phyloP scores from a whole-genome alignment of 139 green algal genomes.

The Chlorella sp. region DNA sequence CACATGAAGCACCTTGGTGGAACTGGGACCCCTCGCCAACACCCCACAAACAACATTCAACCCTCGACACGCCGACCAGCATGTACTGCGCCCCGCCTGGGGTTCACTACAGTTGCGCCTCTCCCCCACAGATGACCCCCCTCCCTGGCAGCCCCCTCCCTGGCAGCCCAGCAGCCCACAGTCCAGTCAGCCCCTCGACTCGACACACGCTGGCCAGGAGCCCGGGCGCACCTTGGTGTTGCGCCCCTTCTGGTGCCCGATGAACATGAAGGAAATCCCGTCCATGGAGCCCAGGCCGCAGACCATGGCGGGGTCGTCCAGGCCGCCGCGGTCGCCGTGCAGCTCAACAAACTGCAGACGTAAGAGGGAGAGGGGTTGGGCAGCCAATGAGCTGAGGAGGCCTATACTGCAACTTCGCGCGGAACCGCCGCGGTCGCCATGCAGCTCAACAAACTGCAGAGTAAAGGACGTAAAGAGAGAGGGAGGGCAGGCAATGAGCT shows the following conservation, averaged over 20 bases:
- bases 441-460: neutral
- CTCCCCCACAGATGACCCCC: neutral
- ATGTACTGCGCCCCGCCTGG: too few relatives aligned
- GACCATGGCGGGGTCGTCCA: slow-evolving; percentile 95
- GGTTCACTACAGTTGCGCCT: too few relatives aligned
- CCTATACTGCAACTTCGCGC: too few relatives aligned
- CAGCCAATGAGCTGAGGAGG: neutral
- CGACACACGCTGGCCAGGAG: neutral
- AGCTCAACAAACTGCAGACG: slow-evolving; percentile 88
- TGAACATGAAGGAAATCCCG: slow-evolving; percentile 95
- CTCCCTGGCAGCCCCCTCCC: too few relatives aligned
- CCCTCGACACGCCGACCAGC: too few relatives aligned
- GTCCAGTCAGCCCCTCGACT: too few relatives aligned
- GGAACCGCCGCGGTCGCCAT: neutral
- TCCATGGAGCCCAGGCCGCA: slow-evolving; percentile 94
- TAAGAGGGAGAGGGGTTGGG: neutral
- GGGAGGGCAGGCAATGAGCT: too few relatives aligned
- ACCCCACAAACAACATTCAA: too few relatives aligned
- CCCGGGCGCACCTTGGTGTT: slow-evolving; percentile 90
- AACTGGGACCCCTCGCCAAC: too few relatives aligned
- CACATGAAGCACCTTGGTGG: too few relatives aligned
- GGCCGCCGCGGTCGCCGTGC: slow-evolving; percentile 89
- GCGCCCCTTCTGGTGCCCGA: slow-evolving; percentile 97
- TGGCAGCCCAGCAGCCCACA: too few relatives aligned
- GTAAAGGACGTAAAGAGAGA: neutral